Evolutionary conservation across 2,329 filamentous ascomycete species (phyloP).

Genomic region (Zymoseptoria passerinii): DNA sequence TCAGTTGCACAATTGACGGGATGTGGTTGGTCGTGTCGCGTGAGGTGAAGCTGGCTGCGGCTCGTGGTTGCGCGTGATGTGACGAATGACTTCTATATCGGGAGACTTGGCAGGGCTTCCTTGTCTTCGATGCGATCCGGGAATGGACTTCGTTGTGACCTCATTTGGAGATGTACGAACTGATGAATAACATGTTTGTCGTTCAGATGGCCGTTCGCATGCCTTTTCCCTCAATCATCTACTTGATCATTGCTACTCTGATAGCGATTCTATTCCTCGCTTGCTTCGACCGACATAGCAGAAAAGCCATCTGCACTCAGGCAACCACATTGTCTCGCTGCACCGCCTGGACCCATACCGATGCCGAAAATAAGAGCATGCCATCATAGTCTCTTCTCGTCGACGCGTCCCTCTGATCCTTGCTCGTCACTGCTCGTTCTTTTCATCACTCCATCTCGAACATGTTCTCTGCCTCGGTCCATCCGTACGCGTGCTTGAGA

Average conservation of each 20-base stretch:
- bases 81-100: neutral
- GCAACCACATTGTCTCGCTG: neutral
- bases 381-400: neutral
- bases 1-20: neutral
- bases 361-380: neutral
- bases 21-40: neutral
- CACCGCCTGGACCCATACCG: neutral
- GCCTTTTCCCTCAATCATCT: neutral
- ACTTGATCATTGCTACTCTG: neutral
- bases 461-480: slow-evolving; percentile 17
- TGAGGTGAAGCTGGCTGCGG: neutral
- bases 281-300: neutral
- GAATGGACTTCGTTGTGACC: neutral
- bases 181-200: no score
- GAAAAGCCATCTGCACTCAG: neutral
- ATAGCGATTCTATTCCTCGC: neutral
- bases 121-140: neutral
- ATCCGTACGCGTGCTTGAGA: slow-evolving; percentile 33
- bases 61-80: neutral
- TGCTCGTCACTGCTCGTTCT: neutral
- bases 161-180: neutral
- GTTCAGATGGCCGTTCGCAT: no score
- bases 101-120: neutral
- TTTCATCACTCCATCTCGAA: slow-evolving; percentile 16
- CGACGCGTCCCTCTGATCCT: neutral